A percentile compares a stretch with the other conserved stretches of the same genome.
These are phyloP conservation scores for Termitomyces sp. DNA, from an alignment of 768 basidiomycete genomes.

Conservation along the genomic window DNA sequence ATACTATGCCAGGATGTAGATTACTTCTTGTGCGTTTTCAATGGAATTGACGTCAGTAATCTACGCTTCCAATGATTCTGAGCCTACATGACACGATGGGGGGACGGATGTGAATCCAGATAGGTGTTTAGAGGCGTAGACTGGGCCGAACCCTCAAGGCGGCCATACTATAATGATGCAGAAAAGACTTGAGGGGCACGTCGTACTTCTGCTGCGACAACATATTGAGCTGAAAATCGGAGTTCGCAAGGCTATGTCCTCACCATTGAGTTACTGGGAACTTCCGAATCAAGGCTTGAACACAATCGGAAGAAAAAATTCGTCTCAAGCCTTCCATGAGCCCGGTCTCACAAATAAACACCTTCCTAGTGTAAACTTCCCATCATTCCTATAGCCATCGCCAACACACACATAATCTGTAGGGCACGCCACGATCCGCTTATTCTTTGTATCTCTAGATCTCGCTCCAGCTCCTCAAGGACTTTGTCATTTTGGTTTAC, in stretches of 20 bases:
- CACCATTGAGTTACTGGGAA: background rate
- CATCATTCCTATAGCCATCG: conserved; percentile 19
- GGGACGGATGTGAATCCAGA: no score
- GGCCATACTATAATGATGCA: background rate
- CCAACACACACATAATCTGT: conserved; percentile 24
- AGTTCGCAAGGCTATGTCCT: background rate
- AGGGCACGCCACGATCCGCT: conserved; percentile 26
- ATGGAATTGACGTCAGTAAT: no score
- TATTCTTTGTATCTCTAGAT: conserved; percentile 20
- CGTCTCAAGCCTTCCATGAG: background rate
- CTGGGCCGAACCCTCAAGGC: background rate
- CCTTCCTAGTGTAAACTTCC: conserved; percentile 13
- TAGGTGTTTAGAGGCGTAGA: no score
- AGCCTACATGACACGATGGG: no score
- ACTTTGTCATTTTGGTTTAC: conserved; percentile 18
- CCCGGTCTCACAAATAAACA: background rate
- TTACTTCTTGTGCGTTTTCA: no score
- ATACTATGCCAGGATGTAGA: no score
- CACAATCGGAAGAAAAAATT: background rate
- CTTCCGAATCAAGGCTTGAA: background rate
- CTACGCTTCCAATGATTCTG: no score
- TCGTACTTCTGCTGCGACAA: background rate
- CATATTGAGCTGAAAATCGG: background rate
- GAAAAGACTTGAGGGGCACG: background rate
- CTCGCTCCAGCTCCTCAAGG: conserved; percentile 22